Evolutionary conservation across 441 rosid genomes (phyloP), one percentile per base, ranked within the genome.

Genomic region (Brassica balearica): DNA sequence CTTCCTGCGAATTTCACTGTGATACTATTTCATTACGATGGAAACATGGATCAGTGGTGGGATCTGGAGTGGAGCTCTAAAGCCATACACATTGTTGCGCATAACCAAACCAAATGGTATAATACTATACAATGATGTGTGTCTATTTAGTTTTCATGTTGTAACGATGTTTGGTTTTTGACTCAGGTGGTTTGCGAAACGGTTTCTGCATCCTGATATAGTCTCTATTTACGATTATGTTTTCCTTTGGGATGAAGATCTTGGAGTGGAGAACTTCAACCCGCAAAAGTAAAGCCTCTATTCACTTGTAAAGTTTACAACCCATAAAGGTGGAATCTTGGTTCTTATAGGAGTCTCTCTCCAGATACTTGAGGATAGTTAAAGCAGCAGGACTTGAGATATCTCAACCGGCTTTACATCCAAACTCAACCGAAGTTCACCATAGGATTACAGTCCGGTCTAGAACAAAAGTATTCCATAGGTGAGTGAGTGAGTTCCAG

Each of bases 171-270:
- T 60, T 25, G 11, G 12, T 0, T 43, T 73, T 6, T 12, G 55
- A 32, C 72, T 73, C 80, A 94, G 98, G 96, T 94, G 98, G 98
- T 94, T 89, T 79, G 98, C 98, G 4, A 94, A 94, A 78, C 95
- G 98, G 46, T 94, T 94, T 81, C 84, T 94, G 64, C 98, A 94
- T 84, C 98, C 97, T n/a, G 94, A 88, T 65, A 78, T 94, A 6
- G 97, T 92, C 53, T 84, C 93, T 23, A 56, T 73, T 62, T 94
- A 94, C 71, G 97, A 92, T 86, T 94, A 92, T 81, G 77, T 92
- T 84, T 94, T 94, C 82, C 91, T 94, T 22, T 91, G 97, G 96
- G 98, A 94, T 53, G 98, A 94, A 88, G 98, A 94, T 85, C 84
- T 94, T 75, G 98, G 97, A 61, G 95, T 91, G 66, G 77, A 88